Evolutionary conservation across 2,329 filamentous ascomycete species (phyloP).

Genomic region (Didymella exigua): DNA sequence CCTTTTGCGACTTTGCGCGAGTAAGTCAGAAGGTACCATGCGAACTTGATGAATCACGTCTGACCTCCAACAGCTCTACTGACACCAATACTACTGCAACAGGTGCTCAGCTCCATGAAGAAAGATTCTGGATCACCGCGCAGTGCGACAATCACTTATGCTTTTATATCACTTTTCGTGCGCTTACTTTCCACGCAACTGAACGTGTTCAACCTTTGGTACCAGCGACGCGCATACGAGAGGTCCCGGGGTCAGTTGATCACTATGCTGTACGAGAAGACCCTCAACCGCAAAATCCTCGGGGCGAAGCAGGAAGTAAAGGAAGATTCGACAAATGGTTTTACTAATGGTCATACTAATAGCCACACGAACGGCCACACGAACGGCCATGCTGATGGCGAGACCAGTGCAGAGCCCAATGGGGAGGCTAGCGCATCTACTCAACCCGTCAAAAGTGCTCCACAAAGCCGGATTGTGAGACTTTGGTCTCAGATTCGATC

Average conservation of each 20-base stretch:
- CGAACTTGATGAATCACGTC: neutral
- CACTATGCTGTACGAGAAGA: constrained; percentile 83
- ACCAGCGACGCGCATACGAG: constrained; percentile 81
- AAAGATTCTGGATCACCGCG: constrained; percentile 58
- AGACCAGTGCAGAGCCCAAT: constrained; percentile 14
- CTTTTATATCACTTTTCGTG: constrained; percentile 64
- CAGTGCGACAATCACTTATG: constrained; percentile 68
- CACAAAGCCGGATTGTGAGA: constrained; percentile 13
- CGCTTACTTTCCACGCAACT: constrained; percentile 69
- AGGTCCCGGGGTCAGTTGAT: constrained; percentile 83
- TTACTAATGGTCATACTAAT: constrained; percentile 16
- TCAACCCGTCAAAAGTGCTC: constrained; percentile 7
- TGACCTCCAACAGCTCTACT: constrained; percentile 44
- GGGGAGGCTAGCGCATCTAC: constrained; percentile 7
- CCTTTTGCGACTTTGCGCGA: constrained; percentile 65
- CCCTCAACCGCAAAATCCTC: constrained; percentile 66
- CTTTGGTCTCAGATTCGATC: constrained; percentile 19
- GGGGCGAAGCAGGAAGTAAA: constrained; percentile 39
- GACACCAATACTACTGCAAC: constrained; percentile 72
- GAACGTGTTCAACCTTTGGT: constrained; percentile 76
- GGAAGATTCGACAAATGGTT: constrained; percentile 32
- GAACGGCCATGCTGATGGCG: constrained; percentile 22
- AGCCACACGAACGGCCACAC: no score
- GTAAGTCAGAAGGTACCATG: constrained; percentile 43
- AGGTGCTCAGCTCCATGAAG: constrained; percentile 71